Conservation (phyloP, 2,329 filamentous ascomycete species). For the Tothia fuscella region DNA sequence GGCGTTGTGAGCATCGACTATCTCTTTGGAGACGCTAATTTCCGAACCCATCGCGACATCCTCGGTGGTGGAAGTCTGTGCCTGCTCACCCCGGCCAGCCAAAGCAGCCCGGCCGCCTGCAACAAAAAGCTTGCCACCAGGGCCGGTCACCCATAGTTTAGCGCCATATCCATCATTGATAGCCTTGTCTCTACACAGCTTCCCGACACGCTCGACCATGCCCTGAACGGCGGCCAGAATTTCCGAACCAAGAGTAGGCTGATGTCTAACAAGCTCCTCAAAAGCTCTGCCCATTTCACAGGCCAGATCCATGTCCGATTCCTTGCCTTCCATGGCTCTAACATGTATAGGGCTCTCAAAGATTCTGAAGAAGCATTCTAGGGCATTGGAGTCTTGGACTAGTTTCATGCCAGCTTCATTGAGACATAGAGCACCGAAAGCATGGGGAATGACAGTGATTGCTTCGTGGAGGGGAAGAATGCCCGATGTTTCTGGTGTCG, state of each 20-base stretch:
- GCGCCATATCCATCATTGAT: conserved; percentile 60
- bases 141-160: conserved; percentile 52
- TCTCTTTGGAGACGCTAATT: neutral
- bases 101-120: conserved; percentile 3
- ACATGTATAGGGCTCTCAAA: conserved; percentile 89
- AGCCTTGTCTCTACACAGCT: conserved; percentile 61
- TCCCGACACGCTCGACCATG: conserved; percentile 73
- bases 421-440: conserved; percentile 86
- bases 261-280: conserved; percentile 88
- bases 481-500: conserved; percentile 31
- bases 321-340: conserved; percentile 60
- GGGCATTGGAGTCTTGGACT: conserved; percentile 69
- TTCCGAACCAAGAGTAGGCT: conserved; percentile 66
- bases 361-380: conserved; percentile 87
- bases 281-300: conserved; percentile 70
- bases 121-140: conserved; percentile 3
- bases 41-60: neutral
- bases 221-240: conserved; percentile 79
- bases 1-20: conserved; percentile 13
- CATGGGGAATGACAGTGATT: conserved; percentile 73
- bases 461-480: conserved; percentile 80
- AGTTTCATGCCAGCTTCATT: conserved; percentile 79
- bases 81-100: neutral
- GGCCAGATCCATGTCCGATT: conserved; percentile 59
- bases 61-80: neutral